Percentiles rank a stretch among this genome's conserved stretches.
phyloP scores from a whole-genome alignment of 2,329 filamentous ascomycete genomes.

The Hypomyces perniciosus region DNA sequence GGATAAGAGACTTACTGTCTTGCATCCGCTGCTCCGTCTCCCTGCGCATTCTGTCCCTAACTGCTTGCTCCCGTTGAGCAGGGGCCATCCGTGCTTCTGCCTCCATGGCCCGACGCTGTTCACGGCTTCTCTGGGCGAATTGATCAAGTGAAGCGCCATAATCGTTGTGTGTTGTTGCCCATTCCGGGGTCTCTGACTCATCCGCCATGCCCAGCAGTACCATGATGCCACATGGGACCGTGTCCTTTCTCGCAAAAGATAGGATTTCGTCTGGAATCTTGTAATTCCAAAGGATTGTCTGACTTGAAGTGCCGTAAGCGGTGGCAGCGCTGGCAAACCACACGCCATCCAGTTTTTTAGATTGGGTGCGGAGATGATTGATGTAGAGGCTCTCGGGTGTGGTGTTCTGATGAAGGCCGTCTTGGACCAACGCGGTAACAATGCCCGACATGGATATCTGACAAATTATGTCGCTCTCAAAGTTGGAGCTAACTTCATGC shows the following conservation, averaged over 20 bases:
- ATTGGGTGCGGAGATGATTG: slow-evolving; percentile 39
- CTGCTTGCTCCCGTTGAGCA: slow-evolving; percentile 35
- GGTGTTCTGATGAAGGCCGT: slow-evolving; percentile 21
- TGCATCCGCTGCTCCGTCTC: slow-evolving; percentile 41
- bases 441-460: slow-evolving; percentile 45
- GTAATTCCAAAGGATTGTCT: slow-evolving; percentile 56
- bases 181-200: slow-evolving; percentile 48
- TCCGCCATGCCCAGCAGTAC: slow-evolving; percentile 48
- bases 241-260: slow-evolving; percentile 43
- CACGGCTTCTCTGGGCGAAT: slow-evolving; percentile 31
- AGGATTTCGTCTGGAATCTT: slow-evolving; percentile 49
- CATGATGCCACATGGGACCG: slow-evolving; percentile 53
- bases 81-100: slow-evolving; percentile 40
- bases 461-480: slow-evolving; percentile 35
- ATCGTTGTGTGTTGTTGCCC: slow-evolving; percentile 40
- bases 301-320: slow-evolving; percentile 47
- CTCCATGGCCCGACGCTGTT: slow-evolving; percentile 35
- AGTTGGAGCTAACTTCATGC: slow-evolving; percentile 23
- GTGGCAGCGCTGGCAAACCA: slow-evolving; percentile 55
- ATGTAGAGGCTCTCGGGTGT: slow-evolving; percentile 37
- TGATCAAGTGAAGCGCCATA: slow-evolving; percentile 26
- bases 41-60: slow-evolving; percentile 33
- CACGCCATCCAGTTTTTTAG: slow-evolving; percentile 32
- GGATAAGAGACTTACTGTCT: slow-evolving; percentile 33
- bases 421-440: slow-evolving; percentile 38